phyloP scores from a whole-genome alignment of 805 yeast genomes.

The Wilhelminamyces savonicus region DNA sequence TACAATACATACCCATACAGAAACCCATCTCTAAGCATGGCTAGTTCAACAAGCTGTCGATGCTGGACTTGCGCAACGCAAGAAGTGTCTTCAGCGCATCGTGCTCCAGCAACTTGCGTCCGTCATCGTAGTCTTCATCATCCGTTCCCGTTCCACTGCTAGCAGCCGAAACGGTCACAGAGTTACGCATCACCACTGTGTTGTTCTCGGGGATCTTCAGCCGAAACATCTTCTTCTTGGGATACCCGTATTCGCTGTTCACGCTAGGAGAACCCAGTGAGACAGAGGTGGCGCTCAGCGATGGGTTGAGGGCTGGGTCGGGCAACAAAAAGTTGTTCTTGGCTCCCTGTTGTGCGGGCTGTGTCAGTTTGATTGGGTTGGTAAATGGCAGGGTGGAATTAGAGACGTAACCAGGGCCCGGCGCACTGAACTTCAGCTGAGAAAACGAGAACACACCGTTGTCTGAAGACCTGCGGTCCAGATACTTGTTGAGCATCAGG shows the following conservation, averaged over 20 bases:
- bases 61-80: conserved; percentile 35
- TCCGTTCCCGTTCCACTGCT: not conserved
- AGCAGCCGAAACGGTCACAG: not conserved
- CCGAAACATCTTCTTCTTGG: conserved; percentile 26
- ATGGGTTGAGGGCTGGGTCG: conserved; percentile 26
- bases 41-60: conserved; percentile 34
- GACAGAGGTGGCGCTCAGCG: not conserved
- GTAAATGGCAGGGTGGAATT: conserved; percentile 14
- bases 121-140: conserved; percentile 10
- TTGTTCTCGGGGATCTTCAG: conserved; percentile 20
- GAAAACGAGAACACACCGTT: no score
- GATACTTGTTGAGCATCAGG: conserved; percentile 20
- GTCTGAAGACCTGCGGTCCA: conserved; percentile 1
- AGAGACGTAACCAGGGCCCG: conserved; percentile 3
- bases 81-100: conserved; percentile 34
- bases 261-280: conserved; percentile 6
- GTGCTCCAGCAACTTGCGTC: conserved; percentile 16
- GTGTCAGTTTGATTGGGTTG: conserved; percentile 16
- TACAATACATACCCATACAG: not conserved
- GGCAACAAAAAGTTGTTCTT: conserved; percentile 25
- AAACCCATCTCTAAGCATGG: not conserved
- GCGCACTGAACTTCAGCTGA: conserved; percentile 2
- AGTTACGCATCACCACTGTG: conserved; percentile 7
- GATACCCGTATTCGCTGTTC: conserved; percentile 8
- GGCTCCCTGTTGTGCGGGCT: conserved; percentile 4